Conservation (phyloP, 225 moss, liverwort and hornwort genomes). For the Ulota crispa region DNA sequence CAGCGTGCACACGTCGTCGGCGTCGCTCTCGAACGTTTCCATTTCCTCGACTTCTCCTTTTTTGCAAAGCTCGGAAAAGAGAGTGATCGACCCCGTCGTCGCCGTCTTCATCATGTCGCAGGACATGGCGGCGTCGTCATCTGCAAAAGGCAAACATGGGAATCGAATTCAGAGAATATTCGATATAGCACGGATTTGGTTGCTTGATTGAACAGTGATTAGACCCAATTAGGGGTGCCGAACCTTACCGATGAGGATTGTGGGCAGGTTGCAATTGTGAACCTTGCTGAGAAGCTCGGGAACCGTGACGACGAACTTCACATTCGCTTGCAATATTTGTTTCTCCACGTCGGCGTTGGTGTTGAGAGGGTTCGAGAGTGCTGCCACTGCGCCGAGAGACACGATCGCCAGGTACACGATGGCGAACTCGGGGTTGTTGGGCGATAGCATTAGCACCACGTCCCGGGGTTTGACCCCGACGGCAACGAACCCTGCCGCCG, state of each 20-base stretch:
- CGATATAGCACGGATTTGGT: background rate
- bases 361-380: constrained; percentile 37
- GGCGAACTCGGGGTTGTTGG: constrained; percentile 41
- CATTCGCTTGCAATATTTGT: constrained; percentile 29
- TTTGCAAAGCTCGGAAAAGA: constrained; percentile 36
- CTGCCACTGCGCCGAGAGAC: constrained; percentile 39
- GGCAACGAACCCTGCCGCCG: constrained; percentile 30
- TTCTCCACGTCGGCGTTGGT: constrained; percentile 30
- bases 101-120: background rate
- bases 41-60: background rate
- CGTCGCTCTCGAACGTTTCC: background rate
- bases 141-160: background rate
- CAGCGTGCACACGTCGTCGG: constrained; percentile 50
- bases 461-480: constrained; percentile 40
- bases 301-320: constrained; percentile 37
- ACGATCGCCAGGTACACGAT: constrained; percentile 49
- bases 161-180: background rate
- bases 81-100: background rate
- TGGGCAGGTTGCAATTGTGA: constrained; percentile 21
- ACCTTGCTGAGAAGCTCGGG: constrained; percentile 43
- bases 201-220: background rate
- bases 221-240: background rate
- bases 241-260: constrained; percentile 43
- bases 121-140: constrained; percentile 3
- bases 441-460: constrained; percentile 48